These are phyloP conservation scores for Phyllosticta paracitricarpa DNA, from an alignment of 2,329 filamentous ascomycete species.

Conservation along the genomic window DNA sequence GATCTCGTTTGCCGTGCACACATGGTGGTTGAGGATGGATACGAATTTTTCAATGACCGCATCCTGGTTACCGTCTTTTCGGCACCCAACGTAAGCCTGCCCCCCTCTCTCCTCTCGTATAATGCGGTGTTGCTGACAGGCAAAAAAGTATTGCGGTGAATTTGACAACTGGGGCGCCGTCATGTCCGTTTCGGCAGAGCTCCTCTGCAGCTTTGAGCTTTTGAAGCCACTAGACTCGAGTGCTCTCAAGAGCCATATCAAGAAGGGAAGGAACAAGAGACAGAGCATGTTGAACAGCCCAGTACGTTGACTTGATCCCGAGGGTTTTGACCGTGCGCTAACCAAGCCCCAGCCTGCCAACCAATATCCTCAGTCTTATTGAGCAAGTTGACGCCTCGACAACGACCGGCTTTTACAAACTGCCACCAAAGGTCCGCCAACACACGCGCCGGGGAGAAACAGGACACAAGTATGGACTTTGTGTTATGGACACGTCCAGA, in stretches of 20 bases:
- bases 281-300: conserved; percentile 95
- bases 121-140: conserved; percentile 13
- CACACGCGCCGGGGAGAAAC: neutral
- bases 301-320: conserved; percentile 44
- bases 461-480: neutral
- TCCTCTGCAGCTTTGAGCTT: conserved; percentile 94
- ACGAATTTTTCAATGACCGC: conserved; percentile 96
- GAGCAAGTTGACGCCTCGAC: conserved; percentile 12
- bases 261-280: conserved; percentile 90
- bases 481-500: neutral
- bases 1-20: conserved; percentile 94
- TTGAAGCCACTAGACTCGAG: conserved; percentile 94
- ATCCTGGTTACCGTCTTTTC: conserved; percentile 95
- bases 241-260: conserved; percentile 95
- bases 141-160: conserved; percentile 85
- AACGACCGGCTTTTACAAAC: neutral
- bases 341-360: conserved; percentile 32
- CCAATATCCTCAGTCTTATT: conserved; percentile 43
- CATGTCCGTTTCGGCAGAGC: conserved; percentile 90
- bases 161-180: conserved; percentile 99
- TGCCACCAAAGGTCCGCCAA: neutral
- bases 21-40: conserved; percentile 98
- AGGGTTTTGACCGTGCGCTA: neutral
- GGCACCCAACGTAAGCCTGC: conserved; percentile 77
- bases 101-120: neutral